Percentiles rank a stretch among this genome's conserved stretches.
Evolutionary conservation across 768 basidiomycete genomes (phyloP).

Genomic region (Paxillus involutus): DNA sequence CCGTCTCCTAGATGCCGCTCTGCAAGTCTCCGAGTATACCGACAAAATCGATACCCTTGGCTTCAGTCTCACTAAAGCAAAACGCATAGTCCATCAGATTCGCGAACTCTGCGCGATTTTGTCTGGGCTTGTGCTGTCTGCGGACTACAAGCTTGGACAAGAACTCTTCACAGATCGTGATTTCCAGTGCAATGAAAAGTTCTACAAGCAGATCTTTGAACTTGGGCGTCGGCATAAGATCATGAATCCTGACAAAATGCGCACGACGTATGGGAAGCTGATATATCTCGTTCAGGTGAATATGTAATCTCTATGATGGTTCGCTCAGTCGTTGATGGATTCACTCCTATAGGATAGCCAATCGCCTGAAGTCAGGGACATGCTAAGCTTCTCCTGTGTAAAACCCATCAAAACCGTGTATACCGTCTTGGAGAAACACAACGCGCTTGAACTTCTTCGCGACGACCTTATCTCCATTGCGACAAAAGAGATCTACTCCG

Average conservation of each 20-base stretch:
- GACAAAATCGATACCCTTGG: slow-evolving; percentile 86
- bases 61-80: slow-evolving; percentile 78
- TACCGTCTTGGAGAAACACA: slow-evolving; percentile 59
- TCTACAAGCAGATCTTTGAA: slow-evolving; percentile 80
- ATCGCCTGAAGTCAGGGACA: slow-evolving; percentile 75
- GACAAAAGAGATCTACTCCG: slow-evolving; percentile 80
- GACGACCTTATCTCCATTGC: slow-evolving; percentile 76
- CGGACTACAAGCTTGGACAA: slow-evolving; percentile 88
- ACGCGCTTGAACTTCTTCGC: slow-evolving; percentile 66
- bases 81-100: slow-evolving; percentile 84
- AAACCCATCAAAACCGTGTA: slow-evolving; percentile 77
- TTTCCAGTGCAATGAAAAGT: slow-evolving; percentile 76
- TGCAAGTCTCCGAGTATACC: slow-evolving; percentile 84
- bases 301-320: not conserved
- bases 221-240: slow-evolving; percentile 85
- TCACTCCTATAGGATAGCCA: slow-evolving; percentile 69
- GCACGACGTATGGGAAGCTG: slow-evolving; percentile 84
- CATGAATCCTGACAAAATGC: slow-evolving; percentile 92
- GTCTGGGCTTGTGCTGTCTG: slow-evolving; percentile 77
- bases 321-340: not conserved
- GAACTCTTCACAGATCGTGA: slow-evolving; percentile 81
- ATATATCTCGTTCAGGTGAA: slow-evolving; percentile 79
- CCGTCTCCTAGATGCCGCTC: slow-evolving; percentile 80
- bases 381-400: slow-evolving; percentile 78
- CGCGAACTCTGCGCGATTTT: slow-evolving; percentile 86